A percentile compares a stretch with the other conserved stretches of the same genome.
phyloP scores from a whole-genome alignment of 495 filamentous ascomycete genomes.

The Chaetomidium leptoderma region DNA sequence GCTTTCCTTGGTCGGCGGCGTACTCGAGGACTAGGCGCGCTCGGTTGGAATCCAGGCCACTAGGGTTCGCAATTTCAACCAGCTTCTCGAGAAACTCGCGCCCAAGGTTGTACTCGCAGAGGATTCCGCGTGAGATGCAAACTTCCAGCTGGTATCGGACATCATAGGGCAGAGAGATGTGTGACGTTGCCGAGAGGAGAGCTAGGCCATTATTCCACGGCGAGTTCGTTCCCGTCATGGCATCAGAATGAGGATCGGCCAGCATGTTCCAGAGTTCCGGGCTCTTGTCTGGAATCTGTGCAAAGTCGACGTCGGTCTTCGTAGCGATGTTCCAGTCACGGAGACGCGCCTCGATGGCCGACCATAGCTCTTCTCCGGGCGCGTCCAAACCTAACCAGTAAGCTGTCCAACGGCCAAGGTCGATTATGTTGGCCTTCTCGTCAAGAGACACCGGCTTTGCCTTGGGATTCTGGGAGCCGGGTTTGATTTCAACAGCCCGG shows the following conservation, averaged over 20 bases:
- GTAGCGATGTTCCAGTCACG: constrained; percentile 68
- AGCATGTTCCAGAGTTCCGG: constrained; percentile 56
- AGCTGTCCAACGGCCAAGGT: constrained; percentile 76
- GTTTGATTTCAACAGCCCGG: constrained; percentile 66
- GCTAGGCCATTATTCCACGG: constrained; percentile 30
- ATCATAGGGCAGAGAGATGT: constrained; percentile 57
- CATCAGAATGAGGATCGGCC: constrained; percentile 30
- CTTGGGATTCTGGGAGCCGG: constrained; percentile 35
- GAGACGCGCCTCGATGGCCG: constrained; percentile 50
- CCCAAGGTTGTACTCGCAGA: constrained; percentile 74
- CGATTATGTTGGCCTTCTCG: constrained; percentile 56
- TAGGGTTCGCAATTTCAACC: constrained; percentile 36
- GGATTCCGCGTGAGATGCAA: constrained; percentile 72
- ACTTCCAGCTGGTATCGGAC: constrained; percentile 90
- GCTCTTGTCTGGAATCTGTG: constrained; percentile 18
- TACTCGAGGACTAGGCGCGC: constrained; percentile 40
- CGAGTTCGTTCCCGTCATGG: background rate
- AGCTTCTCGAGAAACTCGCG: constrained; percentile 61
- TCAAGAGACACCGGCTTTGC: constrained; percentile 51
- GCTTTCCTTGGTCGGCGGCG: constrained; percentile 45
- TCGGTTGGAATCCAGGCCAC: constrained; percentile 23
- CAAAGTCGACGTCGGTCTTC: constrained; percentile 33
- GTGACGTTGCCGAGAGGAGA: constrained; percentile 33
- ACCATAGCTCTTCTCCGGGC: constrained; percentile 32
- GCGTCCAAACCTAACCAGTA: constrained; percentile 53